Conservation (phyloP, 2,329 filamentous ascomycete genomes). For the Colletotrichum trifolii region DNA sequence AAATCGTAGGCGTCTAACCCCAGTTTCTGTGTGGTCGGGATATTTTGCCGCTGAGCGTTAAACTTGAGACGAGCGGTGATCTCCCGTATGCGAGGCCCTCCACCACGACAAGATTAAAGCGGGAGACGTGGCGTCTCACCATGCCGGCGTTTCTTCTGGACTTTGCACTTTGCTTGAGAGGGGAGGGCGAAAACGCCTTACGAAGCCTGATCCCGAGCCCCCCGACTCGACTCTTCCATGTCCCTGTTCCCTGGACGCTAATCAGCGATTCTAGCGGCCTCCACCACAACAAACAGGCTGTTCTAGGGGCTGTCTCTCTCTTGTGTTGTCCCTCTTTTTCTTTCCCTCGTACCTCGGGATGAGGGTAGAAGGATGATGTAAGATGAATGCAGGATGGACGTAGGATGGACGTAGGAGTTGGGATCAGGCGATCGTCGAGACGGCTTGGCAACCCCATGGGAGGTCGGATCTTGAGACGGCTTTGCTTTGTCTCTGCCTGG, state of each 20-base stretch:
- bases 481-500: not conserved
- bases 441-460: not conserved
- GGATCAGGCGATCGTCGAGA: too few relatives aligned
- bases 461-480: conserved; percentile 6
- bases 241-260: conserved; percentile 5
- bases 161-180: conserved; percentile 2
- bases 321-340: too few relatives aligned
- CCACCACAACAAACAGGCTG: not conserved
- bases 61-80: conserved; percentile 35
- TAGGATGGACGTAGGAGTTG: too few relatives aligned
- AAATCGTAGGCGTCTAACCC: not conserved
- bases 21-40: not conserved
- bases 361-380: too few relatives aligned
- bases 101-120: conserved; percentile 23
- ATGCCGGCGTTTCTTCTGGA: not conserved
- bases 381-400: too few relatives aligned
- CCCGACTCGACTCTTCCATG: too few relatives aligned
- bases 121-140: conserved; percentile 21
- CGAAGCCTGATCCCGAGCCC: not conserved
- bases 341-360: too few relatives aligned
- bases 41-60: conserved; percentile 16
- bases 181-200: not conserved
- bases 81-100: conserved; percentile 35
- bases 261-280: conserved; percentile 9
- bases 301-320: too few relatives aligned